Conservation (phyloP, 306 rosid genomes). For the Erythrophleum fordii region DNA sequence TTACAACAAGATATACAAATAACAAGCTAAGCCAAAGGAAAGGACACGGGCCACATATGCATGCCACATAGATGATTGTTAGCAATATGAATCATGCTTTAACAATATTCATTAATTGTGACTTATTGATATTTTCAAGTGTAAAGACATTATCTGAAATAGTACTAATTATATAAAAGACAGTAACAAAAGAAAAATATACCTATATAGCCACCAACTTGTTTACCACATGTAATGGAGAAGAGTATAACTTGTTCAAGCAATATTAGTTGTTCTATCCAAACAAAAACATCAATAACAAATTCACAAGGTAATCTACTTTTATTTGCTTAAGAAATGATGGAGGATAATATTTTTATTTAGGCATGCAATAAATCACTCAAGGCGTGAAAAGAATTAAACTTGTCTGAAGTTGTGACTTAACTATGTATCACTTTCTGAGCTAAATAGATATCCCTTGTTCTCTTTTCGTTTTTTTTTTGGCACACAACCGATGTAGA, state of each 20-base stretch:
- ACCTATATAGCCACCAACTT: constrained; percentile 98
- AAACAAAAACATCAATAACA: constrained; percentile 23
- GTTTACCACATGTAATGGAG: constrained; percentile 79
- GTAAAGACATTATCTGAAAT: constrained; percentile 5
- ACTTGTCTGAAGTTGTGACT: background rate
- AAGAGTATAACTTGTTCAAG: constrained; percentile 22
- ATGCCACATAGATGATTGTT: too few species aligned
- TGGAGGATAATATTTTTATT: background rate
- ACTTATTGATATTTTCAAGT: background rate
- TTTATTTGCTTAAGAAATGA: background rate
- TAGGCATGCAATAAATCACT: constrained; percentile 1
- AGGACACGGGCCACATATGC: too few species aligned
- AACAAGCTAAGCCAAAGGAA: too few species aligned
- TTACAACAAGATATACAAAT: too few species aligned
- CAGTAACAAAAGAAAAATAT: constrained; percentile 8
- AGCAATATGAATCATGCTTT: too few species aligned
- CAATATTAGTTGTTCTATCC: background rate
- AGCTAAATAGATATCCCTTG: background rate
- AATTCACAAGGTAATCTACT: background rate
- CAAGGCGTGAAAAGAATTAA: background rate
- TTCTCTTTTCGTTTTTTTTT: background rate
- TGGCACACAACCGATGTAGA: background rate
- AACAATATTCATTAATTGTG: too few species aligned
- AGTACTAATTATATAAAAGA: background rate
- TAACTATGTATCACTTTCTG: background rate